Conservation (phyloP, 495 filamentous ascomycete species). For the Aspergillus heteromorphus region DNA sequence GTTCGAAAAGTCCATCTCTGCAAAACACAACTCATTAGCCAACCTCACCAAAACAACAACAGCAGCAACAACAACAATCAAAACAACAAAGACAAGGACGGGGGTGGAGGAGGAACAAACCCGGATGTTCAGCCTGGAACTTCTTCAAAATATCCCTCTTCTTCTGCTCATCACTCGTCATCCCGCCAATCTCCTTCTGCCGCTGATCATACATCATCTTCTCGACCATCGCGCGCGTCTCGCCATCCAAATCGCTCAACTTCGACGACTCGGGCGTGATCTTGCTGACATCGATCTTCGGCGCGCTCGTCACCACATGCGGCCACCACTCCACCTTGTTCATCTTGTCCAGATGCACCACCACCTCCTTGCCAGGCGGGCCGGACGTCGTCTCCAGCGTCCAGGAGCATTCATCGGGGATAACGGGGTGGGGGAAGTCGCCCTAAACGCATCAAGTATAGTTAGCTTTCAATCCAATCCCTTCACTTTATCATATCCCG, state of each 20-base stretch:
- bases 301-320: slow-evolving; percentile 74
- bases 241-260: slow-evolving; percentile 86
- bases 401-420: slow-evolving; percentile 87
- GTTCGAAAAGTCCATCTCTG: slow-evolving; percentile 48
- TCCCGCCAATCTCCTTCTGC: slow-evolving; percentile 88
- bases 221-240: slow-evolving; percentile 97
- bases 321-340: slow-evolving; percentile 99
- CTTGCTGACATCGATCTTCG: slow-evolving; percentile 86
- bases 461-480: neutral
- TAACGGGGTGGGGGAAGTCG: slow-evolving; percentile 73
- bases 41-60: neutral
- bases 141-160: slow-evolving; percentile 89
- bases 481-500: neutral
- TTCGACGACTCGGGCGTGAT: slow-evolving; percentile 90
- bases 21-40: slow-evolving; percentile 5
- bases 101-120: slow-evolving; percentile 75
- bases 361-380: slow-evolving; percentile 64
- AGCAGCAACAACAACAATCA: neutral
- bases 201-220: slow-evolving; percentile 99
- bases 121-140: slow-evolving; percentile 80
- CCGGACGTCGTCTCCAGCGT: slow-evolving; percentile 68
- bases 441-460: slow-evolving; percentile 49
- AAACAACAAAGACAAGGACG: neutral
- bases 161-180: slow-evolving; percentile 85
- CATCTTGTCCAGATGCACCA: slow-evolving; percentile 89